Conservation (phyloP, 2,329 filamentous ascomycete genomes). For the Tolypocladium ovalisporum region DNA sequence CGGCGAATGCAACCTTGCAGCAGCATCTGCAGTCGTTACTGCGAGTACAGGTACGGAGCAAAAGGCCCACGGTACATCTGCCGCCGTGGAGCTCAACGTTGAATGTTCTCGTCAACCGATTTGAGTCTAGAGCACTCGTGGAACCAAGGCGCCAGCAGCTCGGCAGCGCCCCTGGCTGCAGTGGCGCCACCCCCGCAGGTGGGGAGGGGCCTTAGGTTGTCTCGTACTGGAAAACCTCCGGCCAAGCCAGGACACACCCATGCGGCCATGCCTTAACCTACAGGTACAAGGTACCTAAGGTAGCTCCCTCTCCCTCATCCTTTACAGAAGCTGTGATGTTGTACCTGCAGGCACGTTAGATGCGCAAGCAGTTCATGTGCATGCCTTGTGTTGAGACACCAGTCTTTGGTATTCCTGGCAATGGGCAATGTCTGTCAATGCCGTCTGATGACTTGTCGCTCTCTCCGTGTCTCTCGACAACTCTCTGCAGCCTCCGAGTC, state of each 20-base stretch:
- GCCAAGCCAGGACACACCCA: not conserved
- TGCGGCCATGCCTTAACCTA: no score
- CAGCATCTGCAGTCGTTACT: not conserved
- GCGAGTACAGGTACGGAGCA: not conserved
- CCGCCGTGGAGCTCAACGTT: not conserved
- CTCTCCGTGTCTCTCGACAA: not conserved
- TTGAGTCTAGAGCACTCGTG: no score
- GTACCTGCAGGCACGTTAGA: not conserved
- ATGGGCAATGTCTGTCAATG: not conserved
- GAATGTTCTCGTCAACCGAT: no score
- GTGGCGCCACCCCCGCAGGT: not conserved
- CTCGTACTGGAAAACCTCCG: not conserved
- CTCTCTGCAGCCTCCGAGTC: not conserved
- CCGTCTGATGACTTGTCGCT: not conserved
- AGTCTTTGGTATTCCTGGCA: not conserved
- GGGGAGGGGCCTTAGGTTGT: not conserved
- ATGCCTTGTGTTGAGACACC: not conserved
- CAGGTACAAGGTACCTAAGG: no score
- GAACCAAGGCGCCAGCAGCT: not conserved
- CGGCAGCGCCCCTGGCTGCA: not conserved
- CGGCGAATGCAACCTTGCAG: not conserved
- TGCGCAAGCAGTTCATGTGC: not conserved
- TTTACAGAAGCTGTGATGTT: not conserved
- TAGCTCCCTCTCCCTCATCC: no score
- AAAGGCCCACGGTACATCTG: not conserved